Conservation (phyloP, 2,329 filamentous ascomycete species). For the Mycogone perniciosa region DNA sequence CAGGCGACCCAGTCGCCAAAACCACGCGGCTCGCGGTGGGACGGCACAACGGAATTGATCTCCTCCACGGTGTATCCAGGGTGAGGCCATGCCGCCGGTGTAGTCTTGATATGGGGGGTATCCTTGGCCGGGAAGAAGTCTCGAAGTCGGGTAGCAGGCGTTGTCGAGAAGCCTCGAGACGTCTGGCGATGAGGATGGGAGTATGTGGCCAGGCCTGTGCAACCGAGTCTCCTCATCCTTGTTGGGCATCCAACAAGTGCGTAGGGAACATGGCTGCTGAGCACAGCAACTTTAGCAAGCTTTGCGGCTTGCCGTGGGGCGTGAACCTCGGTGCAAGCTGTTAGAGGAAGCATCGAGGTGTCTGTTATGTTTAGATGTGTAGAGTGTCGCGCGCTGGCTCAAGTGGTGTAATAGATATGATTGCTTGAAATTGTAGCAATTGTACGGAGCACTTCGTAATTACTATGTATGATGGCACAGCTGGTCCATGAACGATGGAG, state of each 20-base stretch:
- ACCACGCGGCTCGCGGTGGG: conserved; percentile 67
- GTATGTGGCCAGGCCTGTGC: conserved; percentile 11
- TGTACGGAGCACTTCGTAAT: too few species aligned
- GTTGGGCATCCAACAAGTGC: conserved; percentile 7
- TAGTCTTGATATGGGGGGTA: conserved; percentile 55
- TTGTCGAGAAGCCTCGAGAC: conserved; percentile 43
- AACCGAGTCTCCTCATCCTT: conserved; percentile 13
- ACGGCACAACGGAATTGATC: conserved; percentile 67
- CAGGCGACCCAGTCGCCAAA: conserved; percentile 75
- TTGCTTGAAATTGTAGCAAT: too few species aligned
- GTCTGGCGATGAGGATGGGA: conserved; percentile 6
- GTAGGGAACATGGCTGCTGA: conserved; percentile 6
- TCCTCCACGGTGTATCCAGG: conserved; percentile 71
- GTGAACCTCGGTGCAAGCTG: background rate
- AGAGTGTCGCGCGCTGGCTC: background rate
- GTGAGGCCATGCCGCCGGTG: conserved; percentile 62
- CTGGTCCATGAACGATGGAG: too few species aligned
- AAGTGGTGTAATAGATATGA: too few species aligned
- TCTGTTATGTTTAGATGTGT: background rate
- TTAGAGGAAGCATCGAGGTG: background rate
- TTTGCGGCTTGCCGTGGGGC: conserved; percentile 21
- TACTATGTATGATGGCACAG: too few species aligned
- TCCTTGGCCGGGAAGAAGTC: conserved; percentile 59
- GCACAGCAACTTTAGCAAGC: conserved; percentile 14
- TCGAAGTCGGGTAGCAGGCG: conserved; percentile 38